Conservation (phyloP, 306 rosid genomes). For the Alnus glutinosa region DNA sequence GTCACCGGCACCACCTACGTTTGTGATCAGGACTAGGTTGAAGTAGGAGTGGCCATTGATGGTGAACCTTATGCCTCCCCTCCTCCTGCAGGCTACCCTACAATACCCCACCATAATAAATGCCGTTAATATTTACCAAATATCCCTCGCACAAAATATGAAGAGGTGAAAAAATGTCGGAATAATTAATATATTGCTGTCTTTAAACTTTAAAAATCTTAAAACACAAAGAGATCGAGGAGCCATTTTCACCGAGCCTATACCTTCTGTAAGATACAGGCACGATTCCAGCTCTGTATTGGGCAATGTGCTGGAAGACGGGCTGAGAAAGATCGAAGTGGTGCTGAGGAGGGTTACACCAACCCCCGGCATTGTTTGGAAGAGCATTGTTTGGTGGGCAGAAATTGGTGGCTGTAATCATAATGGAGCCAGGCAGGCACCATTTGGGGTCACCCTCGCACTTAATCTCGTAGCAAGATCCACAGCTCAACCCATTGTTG, state of each 20-base stretch:
- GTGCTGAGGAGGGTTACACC: conserved; percentile 97
- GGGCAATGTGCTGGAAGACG: conserved; percentile 86
- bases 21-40: conserved; percentile 85
- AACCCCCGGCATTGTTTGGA: conserved; percentile 85
- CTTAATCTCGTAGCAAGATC: conserved; percentile 81
- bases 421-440: conserved; percentile 89
- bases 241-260: no score
- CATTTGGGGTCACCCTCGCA: conserved; percentile 66
- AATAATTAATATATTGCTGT: no score
- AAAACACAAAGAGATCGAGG: no score
- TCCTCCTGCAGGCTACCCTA: conserved; percentile 85
- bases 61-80: conserved; percentile 92
- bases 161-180: no score
- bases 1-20: conserved; percentile 98
- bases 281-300: conserved; percentile 87
- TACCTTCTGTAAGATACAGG: conserved; percentile 88
- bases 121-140: no score
- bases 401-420: conserved; percentile 96
- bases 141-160: no score
- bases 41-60: conserved; percentile 95
- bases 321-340: conserved; percentile 98
- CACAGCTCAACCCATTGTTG: conserved; percentile 92
- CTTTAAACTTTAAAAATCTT: no score
- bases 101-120: background rate
- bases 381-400: conserved; percentile 95